phyloP scores from a whole-genome alignment of 2,329 filamentous ascomycete species.

The Xylaria sp. region DNA sequence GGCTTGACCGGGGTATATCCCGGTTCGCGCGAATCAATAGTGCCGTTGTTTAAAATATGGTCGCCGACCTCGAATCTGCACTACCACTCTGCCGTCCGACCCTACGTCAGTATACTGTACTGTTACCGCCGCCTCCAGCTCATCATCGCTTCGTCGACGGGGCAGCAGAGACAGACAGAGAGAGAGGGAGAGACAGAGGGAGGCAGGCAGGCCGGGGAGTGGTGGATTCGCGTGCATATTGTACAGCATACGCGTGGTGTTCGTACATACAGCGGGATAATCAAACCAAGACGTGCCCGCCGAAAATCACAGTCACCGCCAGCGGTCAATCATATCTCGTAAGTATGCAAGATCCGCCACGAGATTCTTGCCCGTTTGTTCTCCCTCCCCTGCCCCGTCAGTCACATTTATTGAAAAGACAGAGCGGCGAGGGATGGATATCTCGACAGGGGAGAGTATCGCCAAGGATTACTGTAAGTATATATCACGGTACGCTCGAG shows the following conservation, averaged over 20 bases:
- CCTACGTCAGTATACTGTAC: constrained; percentile 16
- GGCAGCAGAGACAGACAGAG: background rate
- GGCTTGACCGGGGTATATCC: constrained; percentile 22
- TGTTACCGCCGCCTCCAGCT: constrained; percentile 13
- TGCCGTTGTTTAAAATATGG: constrained; percentile 32
- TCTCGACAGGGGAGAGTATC: background rate
- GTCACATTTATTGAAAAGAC: background rate
- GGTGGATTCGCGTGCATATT: constrained; percentile 14
- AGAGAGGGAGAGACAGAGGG: too few species aligned
- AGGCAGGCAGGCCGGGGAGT: background rate
- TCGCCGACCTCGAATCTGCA: constrained; percentile 36
- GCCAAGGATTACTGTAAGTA: background rate
- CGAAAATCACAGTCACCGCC: background rate
- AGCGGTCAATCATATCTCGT: constrained; percentile 18
- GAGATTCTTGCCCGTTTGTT: constrained; percentile 21
- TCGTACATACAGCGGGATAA: constrained; percentile 28
- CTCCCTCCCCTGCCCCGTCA: background rate
- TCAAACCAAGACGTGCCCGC: constrained; percentile 19
- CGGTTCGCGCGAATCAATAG: constrained; percentile 36
- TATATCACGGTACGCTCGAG: background rate
- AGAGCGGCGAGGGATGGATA: background rate
- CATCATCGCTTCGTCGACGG: constrained; percentile 10
- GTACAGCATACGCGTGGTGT: constrained; percentile 12
- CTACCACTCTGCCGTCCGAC: constrained; percentile 34
- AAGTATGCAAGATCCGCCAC: constrained; percentile 37